Base-by-base conservation (phyloP, 495 filamentous ascomycete species). In the Polyplosphaeria fusca region DNA sequence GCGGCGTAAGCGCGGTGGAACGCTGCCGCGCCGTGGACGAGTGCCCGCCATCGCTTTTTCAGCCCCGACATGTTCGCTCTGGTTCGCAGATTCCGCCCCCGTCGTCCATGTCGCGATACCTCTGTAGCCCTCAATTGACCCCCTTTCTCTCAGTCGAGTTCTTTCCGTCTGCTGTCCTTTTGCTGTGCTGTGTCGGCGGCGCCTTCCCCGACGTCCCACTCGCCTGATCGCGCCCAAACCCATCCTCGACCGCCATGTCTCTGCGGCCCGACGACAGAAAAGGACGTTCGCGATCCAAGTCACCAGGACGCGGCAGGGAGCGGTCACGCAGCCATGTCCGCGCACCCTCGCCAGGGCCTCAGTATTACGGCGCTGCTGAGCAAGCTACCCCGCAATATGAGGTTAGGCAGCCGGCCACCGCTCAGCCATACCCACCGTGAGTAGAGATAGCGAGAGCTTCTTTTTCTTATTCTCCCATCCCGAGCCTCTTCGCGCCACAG, bases 261-360 rank as follows among this genome's bases (percentile, higher is more conserved):
- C 44, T 65, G 52, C 51, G 62, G 18, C 37, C 42, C 28, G 62
- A 61, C 47, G 62, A 65, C 48, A 19, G 57, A 2, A 65, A 61
- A 26, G 35, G 62, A n/a, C 58, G 65, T 5, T 62, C 61, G 51
- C 50, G 61, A 20, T 67, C 65, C 1, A 67, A 67, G 37, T 67
- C 65, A 39, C 61, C 58, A 3, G 58, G 53, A 19, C 47, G 58
- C 11, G 27, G 28, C 24, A 47, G 61, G 5, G 61, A 64, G 14
- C 52, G 65, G 4, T 64, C 61, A 18, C 58, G 50, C 46, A 67
- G 65, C 25, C 51, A 65, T 44, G 61, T 62, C 9, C 47, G 65
- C 13, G 65, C 65, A 35, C 54, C 65, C 5, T 64, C 60, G 42
- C 61, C 65, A 24, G 57, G 61, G 19, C 50, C 50, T 35, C 58